Evolutionary conservation across 371 early-diverging fungal genomes (phyloP).

Genomic region (Saksenaea oblongispora): DNA sequence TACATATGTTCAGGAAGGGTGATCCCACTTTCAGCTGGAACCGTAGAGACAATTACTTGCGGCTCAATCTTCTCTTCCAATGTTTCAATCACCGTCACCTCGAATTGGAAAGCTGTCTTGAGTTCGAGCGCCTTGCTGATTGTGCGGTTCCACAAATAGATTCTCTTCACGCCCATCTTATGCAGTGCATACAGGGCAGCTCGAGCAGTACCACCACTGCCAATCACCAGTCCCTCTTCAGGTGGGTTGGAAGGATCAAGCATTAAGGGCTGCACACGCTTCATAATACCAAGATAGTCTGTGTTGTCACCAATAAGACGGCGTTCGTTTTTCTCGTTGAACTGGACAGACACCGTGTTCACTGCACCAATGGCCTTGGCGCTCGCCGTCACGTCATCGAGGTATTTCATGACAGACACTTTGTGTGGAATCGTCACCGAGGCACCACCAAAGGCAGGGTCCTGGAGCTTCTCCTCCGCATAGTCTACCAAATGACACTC

Average conservation of each 20-base stretch:
- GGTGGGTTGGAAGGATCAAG: slow-evolving; percentile 39
- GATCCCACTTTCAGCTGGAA: slow-evolving; percentile 81
- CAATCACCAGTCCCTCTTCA: slow-evolving; percentile 77
- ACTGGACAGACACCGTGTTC: slow-evolving; percentile 78
- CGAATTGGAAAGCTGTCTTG: slow-evolving; percentile 67
- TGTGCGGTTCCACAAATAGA: slow-evolving; percentile 91
- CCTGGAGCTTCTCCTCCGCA: slow-evolving; percentile 55
- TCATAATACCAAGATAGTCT: slow-evolving; percentile 89
- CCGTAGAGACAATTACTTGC: slow-evolving; percentile 72
- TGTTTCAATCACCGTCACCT: slow-evolving; percentile 41
- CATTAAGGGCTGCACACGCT: slow-evolving; percentile 60
- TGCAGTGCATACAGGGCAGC: slow-evolving; percentile 90
- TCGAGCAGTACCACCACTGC: slow-evolving; percentile 96
- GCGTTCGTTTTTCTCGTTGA: slow-evolving; percentile 41
- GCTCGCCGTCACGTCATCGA: slow-evolving; percentile 71
- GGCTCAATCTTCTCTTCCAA: slow-evolving; percentile 35
- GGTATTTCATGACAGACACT: slow-evolving; percentile 74
- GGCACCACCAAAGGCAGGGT: slow-evolving; percentile 88
- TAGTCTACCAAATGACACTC: slow-evolving; percentile 73
- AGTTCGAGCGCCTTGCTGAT: slow-evolving; percentile 71
- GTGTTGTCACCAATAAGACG: slow-evolving; percentile 89
- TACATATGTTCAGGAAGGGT: slow-evolving; percentile 60
- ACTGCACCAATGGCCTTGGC: slow-evolving; percentile 91
- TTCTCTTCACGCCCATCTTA: slow-evolving; percentile 66
- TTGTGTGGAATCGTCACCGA: slow-evolving; percentile 96